These are phyloP conservation scores for Pyrenochaeta sp. DNA, from an alignment of 2,329 filamentous ascomycete species.

Conservation along the genomic window DNA sequence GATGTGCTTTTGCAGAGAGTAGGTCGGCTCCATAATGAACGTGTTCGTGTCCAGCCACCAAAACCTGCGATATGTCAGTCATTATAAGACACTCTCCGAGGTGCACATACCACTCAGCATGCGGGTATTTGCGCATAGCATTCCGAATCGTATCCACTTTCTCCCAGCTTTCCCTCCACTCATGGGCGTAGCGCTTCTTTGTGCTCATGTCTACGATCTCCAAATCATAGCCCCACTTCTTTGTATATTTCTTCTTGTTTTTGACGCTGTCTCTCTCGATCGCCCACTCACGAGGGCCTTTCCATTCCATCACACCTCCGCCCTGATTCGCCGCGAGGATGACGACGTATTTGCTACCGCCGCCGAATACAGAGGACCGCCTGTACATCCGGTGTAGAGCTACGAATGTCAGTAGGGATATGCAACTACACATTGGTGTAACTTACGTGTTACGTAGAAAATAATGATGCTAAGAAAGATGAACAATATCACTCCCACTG, in stretches of 20 bases:
- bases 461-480: constrained; percentile 69
- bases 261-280: constrained; percentile 95
- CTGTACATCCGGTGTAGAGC: constrained; percentile 70
- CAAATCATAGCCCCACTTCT: constrained; percentile 90
- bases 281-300: constrained; percentile 95
- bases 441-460: constrained; percentile 79
- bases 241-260: constrained; percentile 91
- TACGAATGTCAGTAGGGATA: constrained; percentile 46
- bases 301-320: constrained; percentile 99
- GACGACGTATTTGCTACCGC: constrained; percentile 91
- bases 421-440: not conserved
- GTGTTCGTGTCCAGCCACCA: constrained; percentile 99
- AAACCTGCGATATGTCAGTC: constrained; percentile 72
- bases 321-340: constrained; percentile 93
- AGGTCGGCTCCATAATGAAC: constrained; percentile 94
- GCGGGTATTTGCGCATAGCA: constrained; percentile 89
- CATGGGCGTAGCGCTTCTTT: constrained; percentile 97
- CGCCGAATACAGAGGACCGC: constrained; percentile 76
- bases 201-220: constrained; percentile 99
- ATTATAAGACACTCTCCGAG: not conserved
- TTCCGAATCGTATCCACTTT: constrained; percentile 95
- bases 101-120: constrained; percentile 86
- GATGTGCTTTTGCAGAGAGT: constrained; percentile 88
- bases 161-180: constrained; percentile 99
- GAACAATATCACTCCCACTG: constrained; percentile 66